Conservation (phyloP, 306 rosid species). For the Carpinus fangiana region DNA sequence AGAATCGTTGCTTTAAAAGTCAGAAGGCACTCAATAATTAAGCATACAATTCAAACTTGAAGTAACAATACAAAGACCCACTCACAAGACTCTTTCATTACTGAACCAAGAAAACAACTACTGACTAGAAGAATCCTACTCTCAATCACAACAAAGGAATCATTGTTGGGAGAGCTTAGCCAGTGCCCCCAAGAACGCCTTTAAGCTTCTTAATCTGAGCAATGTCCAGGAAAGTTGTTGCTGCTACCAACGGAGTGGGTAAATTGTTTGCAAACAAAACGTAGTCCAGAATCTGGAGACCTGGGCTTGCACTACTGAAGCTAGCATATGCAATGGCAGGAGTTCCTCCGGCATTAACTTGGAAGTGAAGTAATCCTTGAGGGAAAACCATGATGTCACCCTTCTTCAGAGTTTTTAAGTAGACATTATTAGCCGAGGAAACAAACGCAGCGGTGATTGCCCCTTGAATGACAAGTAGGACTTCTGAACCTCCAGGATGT, state of each 20-base stretch:
- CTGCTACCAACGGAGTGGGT: constrained; percentile 44
- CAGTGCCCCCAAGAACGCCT: constrained; percentile 81
- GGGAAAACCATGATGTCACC: constrained; percentile 90
- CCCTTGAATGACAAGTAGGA: constrained; percentile 50
- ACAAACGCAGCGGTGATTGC: constrained; percentile 62
- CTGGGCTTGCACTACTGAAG: constrained; percentile 76
- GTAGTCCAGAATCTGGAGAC: constrained; percentile 74
- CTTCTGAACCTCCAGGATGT: constrained; percentile 70
- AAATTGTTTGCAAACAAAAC: constrained; percentile 73
- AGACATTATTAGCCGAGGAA: constrained; percentile 54
- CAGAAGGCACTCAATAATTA: neutral
- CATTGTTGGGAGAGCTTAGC: constrained; percentile 16
- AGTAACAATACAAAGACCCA: constrained; percentile 6
- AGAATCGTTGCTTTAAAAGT: neutral
- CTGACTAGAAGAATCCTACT: neutral
- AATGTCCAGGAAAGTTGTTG: constrained; percentile 63
- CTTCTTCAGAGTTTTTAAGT: constrained; percentile 48
- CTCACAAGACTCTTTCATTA: neutral
- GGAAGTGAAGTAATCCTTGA: constrained; percentile 79
- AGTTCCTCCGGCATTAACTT: constrained; percentile 45
- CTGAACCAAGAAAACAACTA: neutral
- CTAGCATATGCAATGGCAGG: constrained; percentile 39
- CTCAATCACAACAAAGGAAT: neutral
- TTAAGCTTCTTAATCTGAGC: constrained; percentile 72
- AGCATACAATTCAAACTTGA: neutral